Evolutionary conservation across 208 protist species (phyloP).

Genomic region (Trypanosoma lewisi): DNA sequence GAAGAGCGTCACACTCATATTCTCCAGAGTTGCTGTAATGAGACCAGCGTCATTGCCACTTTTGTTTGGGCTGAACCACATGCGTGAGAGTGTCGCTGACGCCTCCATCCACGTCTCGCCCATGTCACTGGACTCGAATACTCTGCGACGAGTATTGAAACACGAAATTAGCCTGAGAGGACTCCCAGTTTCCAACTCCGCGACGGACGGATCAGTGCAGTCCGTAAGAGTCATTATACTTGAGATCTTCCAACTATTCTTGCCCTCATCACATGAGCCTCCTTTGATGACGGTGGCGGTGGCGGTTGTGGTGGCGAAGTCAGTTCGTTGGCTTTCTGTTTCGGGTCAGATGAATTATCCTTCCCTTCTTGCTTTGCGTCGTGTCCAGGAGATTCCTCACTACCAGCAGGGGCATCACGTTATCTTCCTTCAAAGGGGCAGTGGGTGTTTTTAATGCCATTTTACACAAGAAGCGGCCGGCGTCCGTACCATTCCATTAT

Average conservation of each 20-base stretch:
- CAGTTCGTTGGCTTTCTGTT: too few relatives aligned
- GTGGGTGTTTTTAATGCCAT: too few relatives aligned
- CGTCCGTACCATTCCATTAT: too few relatives aligned
- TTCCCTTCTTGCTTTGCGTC: too few relatives aligned
- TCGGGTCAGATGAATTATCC: too few relatives aligned
- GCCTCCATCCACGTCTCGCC: conserved; percentile 20
- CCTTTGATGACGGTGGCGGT: too few relatives aligned
- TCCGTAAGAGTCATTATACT: not conserved
- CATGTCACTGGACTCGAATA: conserved; percentile 17
- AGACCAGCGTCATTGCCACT: not conserved
- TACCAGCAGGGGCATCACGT: too few relatives aligned
- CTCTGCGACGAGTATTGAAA: conserved; percentile 1
- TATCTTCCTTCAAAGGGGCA: too few relatives aligned
- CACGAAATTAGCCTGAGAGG: conserved; percentile 1
- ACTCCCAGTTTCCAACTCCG: conserved; percentile 19
- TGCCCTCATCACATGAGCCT: conserved; percentile 5
- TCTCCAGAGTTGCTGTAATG: conserved; percentile 6
- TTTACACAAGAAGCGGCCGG: too few relatives aligned
- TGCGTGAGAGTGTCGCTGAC: conserved; percentile 14
- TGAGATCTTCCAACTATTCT: conserved; percentile 6
- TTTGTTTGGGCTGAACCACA: conserved; percentile 8
- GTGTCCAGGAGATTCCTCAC: too few relatives aligned
- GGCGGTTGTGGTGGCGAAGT: too few relatives aligned
- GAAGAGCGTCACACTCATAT: conserved; percentile 18
- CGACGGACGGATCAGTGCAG: conserved; percentile 9